Evolutionary conservation across 2,329 filamentous ascomycete species (phyloP).

Genomic region (Fusarium sp.): DNA sequence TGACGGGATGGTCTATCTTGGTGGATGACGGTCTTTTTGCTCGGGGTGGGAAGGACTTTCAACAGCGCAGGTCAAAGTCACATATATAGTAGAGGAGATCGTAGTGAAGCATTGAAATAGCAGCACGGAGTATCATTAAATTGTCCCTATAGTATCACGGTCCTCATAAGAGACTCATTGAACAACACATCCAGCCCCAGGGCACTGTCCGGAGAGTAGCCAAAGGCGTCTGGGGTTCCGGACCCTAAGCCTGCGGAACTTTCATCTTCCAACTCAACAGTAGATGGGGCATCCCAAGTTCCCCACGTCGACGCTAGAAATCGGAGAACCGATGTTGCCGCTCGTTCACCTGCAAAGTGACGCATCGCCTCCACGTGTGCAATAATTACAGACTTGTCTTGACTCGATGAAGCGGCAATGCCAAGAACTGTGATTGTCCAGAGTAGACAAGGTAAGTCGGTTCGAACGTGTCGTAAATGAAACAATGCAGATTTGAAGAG

Average conservation of each 20-base stretch:
- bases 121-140: neutral
- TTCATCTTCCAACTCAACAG: neutral
- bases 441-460: neutral
- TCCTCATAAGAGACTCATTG: neutral
- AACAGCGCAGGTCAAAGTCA: neutral
- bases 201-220: accelerated
- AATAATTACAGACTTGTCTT: neutral
- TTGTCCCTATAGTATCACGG: neutral
- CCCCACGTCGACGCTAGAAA: neutral
- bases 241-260: neutral
- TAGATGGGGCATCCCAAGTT: accelerated
- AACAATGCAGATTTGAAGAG: neutral
- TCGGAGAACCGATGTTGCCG: neutral
- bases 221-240: neutral
- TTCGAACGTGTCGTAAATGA: neutral
- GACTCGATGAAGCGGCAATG: neutral
- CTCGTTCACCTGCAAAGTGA: neutral
- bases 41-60: neutral
- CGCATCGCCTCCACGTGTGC: neutral
- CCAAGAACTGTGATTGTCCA: neutral
- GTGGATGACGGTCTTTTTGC: neutral
- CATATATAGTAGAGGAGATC: too few species aligned
- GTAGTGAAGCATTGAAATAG: neutral
- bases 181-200: neutral
- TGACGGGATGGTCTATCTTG: neutral